Percentiles rank a stretch among this genome's conserved stretches.
Evolutionary conservation across 805 yeast species (phyloP).

Genomic region (Zygoascus bituminiphila): DNA sequence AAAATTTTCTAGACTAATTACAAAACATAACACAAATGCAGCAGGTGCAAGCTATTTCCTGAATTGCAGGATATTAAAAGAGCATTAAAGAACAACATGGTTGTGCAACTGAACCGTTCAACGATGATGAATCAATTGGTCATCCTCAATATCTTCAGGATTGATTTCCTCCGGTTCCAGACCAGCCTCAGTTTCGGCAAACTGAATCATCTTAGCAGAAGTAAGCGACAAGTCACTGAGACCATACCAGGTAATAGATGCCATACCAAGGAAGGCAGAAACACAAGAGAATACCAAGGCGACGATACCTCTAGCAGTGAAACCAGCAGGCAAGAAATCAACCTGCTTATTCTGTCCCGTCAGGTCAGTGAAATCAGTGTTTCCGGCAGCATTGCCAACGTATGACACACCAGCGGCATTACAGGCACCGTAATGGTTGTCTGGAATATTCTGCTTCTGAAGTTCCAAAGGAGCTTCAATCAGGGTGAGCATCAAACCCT

Average conservation of each 20-base stretch:
- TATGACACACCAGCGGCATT: slow-evolving; percentile 41
- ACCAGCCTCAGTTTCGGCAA: slow-evolving; percentile 33
- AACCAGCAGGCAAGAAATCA: slow-evolving; percentile 67
- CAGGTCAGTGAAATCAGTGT: slow-evolving; percentile 57
- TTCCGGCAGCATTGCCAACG: slow-evolving; percentile 87
- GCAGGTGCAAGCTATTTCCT: background rate
- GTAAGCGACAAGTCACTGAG: slow-evolving; percentile 67
- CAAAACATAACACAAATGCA: background rate
- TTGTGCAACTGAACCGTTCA: background rate
- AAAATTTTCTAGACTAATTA: too few relatives aligned
- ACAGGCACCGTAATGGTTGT: slow-evolving; percentile 56
- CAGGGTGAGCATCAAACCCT: slow-evolving; percentile 77
- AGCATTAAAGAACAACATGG: background rate
- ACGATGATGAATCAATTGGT: background rate
- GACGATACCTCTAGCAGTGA: slow-evolving; percentile 91
- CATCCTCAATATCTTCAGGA: slow-evolving; percentile 24
- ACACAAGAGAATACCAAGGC: slow-evolving; percentile 87
- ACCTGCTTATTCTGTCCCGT: slow-evolving; percentile 67
- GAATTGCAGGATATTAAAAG: background rate
- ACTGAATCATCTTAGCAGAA: slow-evolving; percentile 53
- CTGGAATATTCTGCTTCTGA: slow-evolving; percentile 51
- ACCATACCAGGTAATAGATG: slow-evolving; percentile 74
- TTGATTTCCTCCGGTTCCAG: slow-evolving; percentile 36
- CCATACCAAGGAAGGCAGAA: slow-evolving; percentile 77
- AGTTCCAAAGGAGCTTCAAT: slow-evolving; percentile 77